Conservation (phyloP, 2,329 filamentous ascomycete genomes). For the Beauveria sp. region DNA sequence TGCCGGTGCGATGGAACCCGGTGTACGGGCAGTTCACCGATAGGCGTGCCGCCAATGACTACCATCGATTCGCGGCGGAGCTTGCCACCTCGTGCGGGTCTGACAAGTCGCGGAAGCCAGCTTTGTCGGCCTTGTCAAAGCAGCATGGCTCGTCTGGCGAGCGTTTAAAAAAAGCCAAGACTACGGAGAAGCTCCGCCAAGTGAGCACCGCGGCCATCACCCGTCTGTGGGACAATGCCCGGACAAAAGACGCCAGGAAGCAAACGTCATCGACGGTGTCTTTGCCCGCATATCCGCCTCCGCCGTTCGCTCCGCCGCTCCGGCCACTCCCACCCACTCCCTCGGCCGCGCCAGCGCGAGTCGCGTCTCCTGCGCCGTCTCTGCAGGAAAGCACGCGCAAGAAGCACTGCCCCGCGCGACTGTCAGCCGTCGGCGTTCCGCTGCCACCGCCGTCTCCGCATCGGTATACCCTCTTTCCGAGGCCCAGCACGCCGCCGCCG, state of each 20-base stretch:
- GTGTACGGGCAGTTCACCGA: constrained; percentile 23
- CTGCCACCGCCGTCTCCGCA: background rate
- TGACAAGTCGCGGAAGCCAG: background rate
- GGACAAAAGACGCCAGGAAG: background rate
- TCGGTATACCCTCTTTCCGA: background rate
- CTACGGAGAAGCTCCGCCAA: background rate
- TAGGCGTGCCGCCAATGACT: constrained; percentile 24
- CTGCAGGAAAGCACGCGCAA: background rate
- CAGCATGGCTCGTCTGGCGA: background rate
- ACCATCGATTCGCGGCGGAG: constrained; percentile 26
- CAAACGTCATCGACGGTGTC: background rate
- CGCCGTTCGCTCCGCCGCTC: constrained; percentile 8
- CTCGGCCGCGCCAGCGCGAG: constrained; percentile 18
- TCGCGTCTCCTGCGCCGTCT: constrained; percentile 12
- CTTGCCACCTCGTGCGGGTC: constrained; percentile 17
- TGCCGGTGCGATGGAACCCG: constrained; percentile 13
- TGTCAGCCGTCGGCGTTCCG: background rate
- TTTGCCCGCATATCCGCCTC: background rate
- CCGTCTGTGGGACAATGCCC: background rate
- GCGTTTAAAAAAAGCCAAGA: background rate
- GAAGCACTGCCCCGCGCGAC: background rate
- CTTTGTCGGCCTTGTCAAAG: background rate
- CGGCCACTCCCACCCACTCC: constrained; percentile 16
- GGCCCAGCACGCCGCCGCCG: background rate
- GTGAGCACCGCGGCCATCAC: background rate